These are phyloP conservation scores for Suillus weaverae DNA, from an alignment of 768 basidiomycete genomes.

Conservation along the genomic window DNA sequence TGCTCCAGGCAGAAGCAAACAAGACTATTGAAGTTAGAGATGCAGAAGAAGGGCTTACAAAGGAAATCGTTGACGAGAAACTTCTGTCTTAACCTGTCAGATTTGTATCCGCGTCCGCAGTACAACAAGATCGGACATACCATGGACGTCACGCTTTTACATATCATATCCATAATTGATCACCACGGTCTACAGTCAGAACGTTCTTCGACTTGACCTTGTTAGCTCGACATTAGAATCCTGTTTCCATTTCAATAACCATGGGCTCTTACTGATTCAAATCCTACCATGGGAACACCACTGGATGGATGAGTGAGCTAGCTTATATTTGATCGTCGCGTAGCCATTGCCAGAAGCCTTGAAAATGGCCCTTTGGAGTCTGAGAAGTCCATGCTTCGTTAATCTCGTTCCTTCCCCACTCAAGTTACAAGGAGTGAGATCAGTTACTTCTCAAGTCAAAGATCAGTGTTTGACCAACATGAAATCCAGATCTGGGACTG, in stretches of 20 bases:
- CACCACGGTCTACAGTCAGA: no score
- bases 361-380: background rate
- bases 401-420: background rate
- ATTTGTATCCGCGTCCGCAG: background rate
- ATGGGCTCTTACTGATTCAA: background rate
- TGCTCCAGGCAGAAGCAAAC: conserved; percentile 64
- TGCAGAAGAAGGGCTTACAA: conserved; percentile 79
- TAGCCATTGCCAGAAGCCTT: background rate
- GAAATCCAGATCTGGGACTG: background rate
- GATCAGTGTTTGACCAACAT: background rate
- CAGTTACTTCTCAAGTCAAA: background rate
- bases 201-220: background rate
- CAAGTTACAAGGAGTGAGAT: background rate
- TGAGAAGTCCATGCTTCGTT: background rate
- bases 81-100: conserved; percentile 32
- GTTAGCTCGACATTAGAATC: background rate
- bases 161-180: background rate
- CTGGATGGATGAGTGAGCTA: background rate
- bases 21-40: conserved; percentile 83
- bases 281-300: background rate
- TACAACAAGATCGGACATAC: background rate
- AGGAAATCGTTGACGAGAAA: conserved; percentile 64
- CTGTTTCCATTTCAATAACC: background rate
- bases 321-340: background rate
- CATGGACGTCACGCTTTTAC: background rate